phyloP scores from a whole-genome alignment of 192 early-diverging fungal species.

The Coemansia sp. region DNA sequence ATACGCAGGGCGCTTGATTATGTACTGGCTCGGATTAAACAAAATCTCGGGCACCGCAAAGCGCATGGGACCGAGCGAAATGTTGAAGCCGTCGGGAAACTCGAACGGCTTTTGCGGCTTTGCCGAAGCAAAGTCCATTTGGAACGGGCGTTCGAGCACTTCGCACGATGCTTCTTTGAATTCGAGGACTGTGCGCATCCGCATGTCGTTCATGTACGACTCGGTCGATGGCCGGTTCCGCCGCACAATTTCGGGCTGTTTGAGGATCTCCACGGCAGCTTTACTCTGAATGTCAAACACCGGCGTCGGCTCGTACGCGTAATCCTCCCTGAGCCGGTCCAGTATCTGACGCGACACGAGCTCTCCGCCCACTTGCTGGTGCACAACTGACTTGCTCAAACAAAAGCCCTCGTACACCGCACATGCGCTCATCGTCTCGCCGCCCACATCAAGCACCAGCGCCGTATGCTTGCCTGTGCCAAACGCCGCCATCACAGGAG shows the following conservation, averaged over 20 bases:
- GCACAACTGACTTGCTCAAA: constrained; percentile 75
- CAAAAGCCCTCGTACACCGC: constrained; percentile 98
- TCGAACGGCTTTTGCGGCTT: constrained; percentile 87
- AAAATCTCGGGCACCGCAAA: constrained; percentile 83
- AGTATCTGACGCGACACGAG: constrained; percentile 74
- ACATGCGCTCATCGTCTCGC: constrained; percentile 80
- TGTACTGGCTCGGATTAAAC: constrained; percentile 73
- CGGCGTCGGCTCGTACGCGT: constrained; percentile 70
- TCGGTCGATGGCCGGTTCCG: constrained; percentile 19
- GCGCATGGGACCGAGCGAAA: constrained; percentile 74
- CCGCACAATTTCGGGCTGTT: constrained; percentile 58
- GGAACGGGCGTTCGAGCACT: constrained; percentile 55
- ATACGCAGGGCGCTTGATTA: constrained; percentile 38
- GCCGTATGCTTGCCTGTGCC: constrained; percentile 84
- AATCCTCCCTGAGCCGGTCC: constrained; percentile 59
- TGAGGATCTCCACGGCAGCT: constrained; percentile 66
- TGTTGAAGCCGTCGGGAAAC: constrained; percentile 93
- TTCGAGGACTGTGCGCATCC: constrained; percentile 79
- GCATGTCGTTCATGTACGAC: constrained; percentile 74
- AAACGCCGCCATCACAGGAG: constrained; percentile 92
- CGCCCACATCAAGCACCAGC: constrained; percentile 92
- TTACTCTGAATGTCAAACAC: constrained; percentile 83
- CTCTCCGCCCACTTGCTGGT: constrained; percentile 79
- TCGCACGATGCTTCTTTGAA: constrained; percentile 94
- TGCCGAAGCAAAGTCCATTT: constrained; percentile 32